phyloP scores from a whole-genome alignment of 345 rosid genomes.

The Populus alba region DNA sequence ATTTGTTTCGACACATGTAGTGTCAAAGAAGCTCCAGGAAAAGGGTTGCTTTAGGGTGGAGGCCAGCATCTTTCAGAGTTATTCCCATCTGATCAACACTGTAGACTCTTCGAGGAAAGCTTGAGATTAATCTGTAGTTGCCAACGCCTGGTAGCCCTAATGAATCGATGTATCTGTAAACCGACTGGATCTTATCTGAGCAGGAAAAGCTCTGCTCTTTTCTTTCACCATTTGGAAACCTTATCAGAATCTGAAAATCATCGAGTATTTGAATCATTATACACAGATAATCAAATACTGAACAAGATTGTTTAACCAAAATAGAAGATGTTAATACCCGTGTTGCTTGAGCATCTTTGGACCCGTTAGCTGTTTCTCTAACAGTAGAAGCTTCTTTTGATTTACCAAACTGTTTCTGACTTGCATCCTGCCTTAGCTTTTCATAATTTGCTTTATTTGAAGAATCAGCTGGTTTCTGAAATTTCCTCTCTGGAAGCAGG shows the following conservation, averaged over 20 bases:
- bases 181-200: constrained; percentile 42
- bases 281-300: background rate
- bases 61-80: constrained; percentile 54
- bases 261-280: too few relatives aligned
- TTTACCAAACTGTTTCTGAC: constrained; percentile 26
- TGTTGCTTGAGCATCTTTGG: constrained; percentile 37
- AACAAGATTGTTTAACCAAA: background rate
- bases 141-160: constrained; percentile 37
- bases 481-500: constrained; percentile 11
- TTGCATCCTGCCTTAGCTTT: constrained; percentile 10
- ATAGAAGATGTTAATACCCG: constrained; percentile 28
- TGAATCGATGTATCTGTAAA: constrained; percentile 50
- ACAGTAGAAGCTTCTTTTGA: constrained; percentile 18
- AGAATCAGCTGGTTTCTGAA: constrained; percentile 26
- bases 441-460: constrained; percentile 18
- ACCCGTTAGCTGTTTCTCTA: constrained; percentile 20
- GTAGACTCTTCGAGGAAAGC: constrained; percentile 48
- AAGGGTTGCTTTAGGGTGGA: constrained; percentile 56
- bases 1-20: background rate
- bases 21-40: constrained; percentile 48
- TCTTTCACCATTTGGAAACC: constrained; percentile 61
- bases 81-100: constrained; percentile 49
- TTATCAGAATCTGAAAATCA: constrained; percentile 47
- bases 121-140: constrained; percentile 49
- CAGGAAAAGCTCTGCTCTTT: constrained; percentile 49